phyloP scores from a whole-genome alignment of 495 filamentous ascomycete genomes.

The Podospora comata region DNA sequence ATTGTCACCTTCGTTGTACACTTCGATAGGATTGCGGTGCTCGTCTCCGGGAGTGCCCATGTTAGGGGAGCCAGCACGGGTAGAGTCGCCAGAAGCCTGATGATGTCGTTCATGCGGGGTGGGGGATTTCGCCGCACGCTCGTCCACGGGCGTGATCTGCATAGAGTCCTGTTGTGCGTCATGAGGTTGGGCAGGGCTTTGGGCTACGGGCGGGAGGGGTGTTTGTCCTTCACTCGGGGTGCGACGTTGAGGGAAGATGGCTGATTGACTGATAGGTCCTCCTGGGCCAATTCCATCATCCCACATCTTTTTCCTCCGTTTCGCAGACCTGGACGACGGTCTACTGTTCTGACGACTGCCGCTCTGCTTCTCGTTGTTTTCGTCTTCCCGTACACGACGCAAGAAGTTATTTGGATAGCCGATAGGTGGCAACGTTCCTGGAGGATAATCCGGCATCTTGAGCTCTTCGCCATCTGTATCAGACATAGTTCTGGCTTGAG shows the following conservation, averaged over 20 bases:
- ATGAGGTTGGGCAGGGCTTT: conserved; percentile 17
- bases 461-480: conserved; percentile 50
- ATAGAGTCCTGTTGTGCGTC: conserved; percentile 19
- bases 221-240: conserved; percentile 34
- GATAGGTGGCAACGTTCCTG: conserved; percentile 75
- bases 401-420: conserved; percentile 75
- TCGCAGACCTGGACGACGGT: conserved; percentile 58
- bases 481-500: conserved; percentile 71
- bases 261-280: conserved; percentile 86
- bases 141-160: conserved; percentile 16
- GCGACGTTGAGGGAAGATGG: conserved; percentile 71
- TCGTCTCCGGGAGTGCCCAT: conserved; percentile 20
- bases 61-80: conserved; percentile 22
- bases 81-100: conserved; percentile 11
- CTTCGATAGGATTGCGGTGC: conserved; percentile 51
- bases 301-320: conserved; percentile 64
- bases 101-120: conserved; percentile 12
- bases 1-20: conserved; percentile 78
- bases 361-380: conserved; percentile 41
- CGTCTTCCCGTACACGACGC: conserved; percentile 75
- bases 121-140: conserved; percentile 23
- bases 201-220: conserved; percentile 24
- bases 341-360: conserved; percentile 40
- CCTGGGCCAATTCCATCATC: conserved; percentile 72
- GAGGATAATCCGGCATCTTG: conserved; percentile 64